Evolutionary conservation across 805 yeast species (phyloP).

Genomic region (Teunomyces tritomae): DNA sequence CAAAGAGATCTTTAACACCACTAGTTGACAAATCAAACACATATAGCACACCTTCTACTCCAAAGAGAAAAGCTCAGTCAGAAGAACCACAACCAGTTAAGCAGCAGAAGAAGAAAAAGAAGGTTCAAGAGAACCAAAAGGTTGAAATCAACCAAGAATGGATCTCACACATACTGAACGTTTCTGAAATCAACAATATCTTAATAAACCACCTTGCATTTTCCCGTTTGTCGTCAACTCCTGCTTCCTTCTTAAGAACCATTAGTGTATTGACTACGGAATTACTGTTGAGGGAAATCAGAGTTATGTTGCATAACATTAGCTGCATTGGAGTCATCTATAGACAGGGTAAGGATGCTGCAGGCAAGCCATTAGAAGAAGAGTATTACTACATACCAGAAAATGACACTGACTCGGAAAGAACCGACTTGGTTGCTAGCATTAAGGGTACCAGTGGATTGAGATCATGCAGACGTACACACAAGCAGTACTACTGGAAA

Average conservation of each 20-base stretch:
- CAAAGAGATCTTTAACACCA: slow-evolving; percentile 16
- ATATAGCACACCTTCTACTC: slow-evolving; percentile 12
- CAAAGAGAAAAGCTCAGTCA: slow-evolving; percentile 29
- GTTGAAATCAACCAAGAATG: slow-evolving; percentile 26
- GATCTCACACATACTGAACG: slow-evolving; percentile 31
- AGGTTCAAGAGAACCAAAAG: slow-evolving; percentile 25
- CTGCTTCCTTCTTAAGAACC: slow-evolving; percentile 66
- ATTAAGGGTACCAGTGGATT: slow-evolving; percentile 78
- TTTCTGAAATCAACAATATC: slow-evolving; percentile 58
- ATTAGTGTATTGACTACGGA: slow-evolving; percentile 55
- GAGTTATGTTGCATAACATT: slow-evolving; percentile 43
- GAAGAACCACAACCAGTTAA: slow-evolving; percentile 39
- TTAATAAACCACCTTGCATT: slow-evolving; percentile 85
- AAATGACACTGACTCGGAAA: slow-evolving; percentile 66
- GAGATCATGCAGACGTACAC: slow-evolving; percentile 88
- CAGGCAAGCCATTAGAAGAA: slow-evolving; percentile 90
- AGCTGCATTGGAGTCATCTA: slow-evolving; percentile 81
- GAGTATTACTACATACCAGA: slow-evolving; percentile 91
- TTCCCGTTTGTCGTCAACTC: slow-evolving; percentile 83
- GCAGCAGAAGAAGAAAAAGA: slow-evolving; percentile 17
- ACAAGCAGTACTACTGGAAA: slow-evolving; percentile 83
- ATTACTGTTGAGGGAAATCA: slow-evolving; percentile 43
- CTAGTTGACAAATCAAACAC: slow-evolving; percentile 28
- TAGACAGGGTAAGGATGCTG: slow-evolving; percentile 92
- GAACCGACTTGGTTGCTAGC: slow-evolving; percentile 68